Evolutionary conservation across 139 green algal species (phyloP), one percentile per base, ranked within the genome.

Genomic region (Astrephomene gubernaculifera): DNA sequence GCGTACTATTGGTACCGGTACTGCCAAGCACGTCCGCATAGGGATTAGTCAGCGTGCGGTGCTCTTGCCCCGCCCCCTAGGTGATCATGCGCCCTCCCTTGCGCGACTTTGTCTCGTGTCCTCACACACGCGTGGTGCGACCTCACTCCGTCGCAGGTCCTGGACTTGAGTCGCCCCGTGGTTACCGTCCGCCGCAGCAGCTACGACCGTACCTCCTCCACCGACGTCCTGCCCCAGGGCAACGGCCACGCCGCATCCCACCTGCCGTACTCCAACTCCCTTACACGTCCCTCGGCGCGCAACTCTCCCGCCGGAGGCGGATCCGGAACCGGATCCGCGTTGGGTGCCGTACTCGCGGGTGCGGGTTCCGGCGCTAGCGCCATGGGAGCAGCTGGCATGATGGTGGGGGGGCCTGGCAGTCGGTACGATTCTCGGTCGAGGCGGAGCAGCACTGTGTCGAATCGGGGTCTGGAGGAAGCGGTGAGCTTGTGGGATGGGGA

Each of bases 111-210:
- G n/a, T n/a, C n/a, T n/a, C n/a, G n/a, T n/a, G n/a, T n/a, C n/a
- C n/a, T n/a, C n/a, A n/a, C n/a, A n/a, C n/a, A n/a, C n/a, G n/a
- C n/a, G n/a, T n/a, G n/a, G n/a, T n/a, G n/a, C n/a, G n/a, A n/a
- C n/a, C n/a, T n/a, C n/a, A n/a, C 14, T 57, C 49, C 49, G 14
- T 57, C 36, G 35, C 74, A 83, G 76, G 60, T 83, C 2, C 76
- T 83, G n/a, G 76, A 72, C 76, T 14, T 35, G 31, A 44, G 17
- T 2, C 76, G 76, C 1, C 76, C 76, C 4, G 60, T 72, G 0
- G 76, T 63, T 14, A 72, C 29, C 27, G 60, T 72, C 22, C 76
- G 76, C 39, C 76, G 76, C 14, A 39, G 76, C 41, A 63, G 39
- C 76, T 73, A 49, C 60, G 76, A 83, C 29, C 33, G 61, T 29